These are phyloP conservation scores for Volvariella volvacea DNA, from an alignment of 1,284 basidiomycete genomes.

Conservation along the genomic window DNA sequence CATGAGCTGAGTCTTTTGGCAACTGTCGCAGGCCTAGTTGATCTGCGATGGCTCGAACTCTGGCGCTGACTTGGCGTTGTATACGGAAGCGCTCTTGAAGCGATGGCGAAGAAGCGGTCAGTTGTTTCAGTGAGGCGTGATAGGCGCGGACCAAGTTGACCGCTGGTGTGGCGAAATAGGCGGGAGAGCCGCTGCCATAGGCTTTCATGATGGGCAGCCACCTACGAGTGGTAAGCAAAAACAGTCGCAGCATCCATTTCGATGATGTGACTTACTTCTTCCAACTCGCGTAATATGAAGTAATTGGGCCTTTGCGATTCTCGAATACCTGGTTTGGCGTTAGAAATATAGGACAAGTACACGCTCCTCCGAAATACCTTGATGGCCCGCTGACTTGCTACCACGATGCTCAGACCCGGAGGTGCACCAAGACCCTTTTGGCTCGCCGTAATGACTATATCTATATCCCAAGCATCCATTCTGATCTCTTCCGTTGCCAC, in stretches of 20 bases:
- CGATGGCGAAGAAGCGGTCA: conserved; percentile 54
- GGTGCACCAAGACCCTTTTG: conserved; percentile 90
- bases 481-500: conserved; percentile 88
- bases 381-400: conserved; percentile 72
- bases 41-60: conserved; percentile 60
- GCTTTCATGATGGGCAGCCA: conserved; percentile 86
- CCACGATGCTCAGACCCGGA: conserved; percentile 80
- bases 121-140: conserved; percentile 56
- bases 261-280: conserved; percentile 40
- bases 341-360: no score
- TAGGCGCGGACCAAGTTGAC: conserved; percentile 87
- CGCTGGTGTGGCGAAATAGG: conserved; percentile 86
- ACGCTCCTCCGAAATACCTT: conserved; percentile 47
- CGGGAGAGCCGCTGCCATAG: conserved; percentile 58
- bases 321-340: no score
- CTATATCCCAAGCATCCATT: conserved; percentile 85
- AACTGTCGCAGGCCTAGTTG: conserved; percentile 67
- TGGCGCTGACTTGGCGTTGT: conserved; percentile 63
- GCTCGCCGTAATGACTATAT: conserved; percentile 77
- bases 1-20: conserved; percentile 43
- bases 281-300: conserved; percentile 82
- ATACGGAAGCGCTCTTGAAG: conserved; percentile 70
- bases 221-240: conserved; percentile 21
- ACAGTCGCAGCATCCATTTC: background rate
- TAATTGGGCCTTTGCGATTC: conserved; percentile 56